These are phyloP conservation scores for Penicillium sp. DNA, from an alignment of 2,329 filamentous ascomycete genomes.

Conservation along the genomic window DNA sequence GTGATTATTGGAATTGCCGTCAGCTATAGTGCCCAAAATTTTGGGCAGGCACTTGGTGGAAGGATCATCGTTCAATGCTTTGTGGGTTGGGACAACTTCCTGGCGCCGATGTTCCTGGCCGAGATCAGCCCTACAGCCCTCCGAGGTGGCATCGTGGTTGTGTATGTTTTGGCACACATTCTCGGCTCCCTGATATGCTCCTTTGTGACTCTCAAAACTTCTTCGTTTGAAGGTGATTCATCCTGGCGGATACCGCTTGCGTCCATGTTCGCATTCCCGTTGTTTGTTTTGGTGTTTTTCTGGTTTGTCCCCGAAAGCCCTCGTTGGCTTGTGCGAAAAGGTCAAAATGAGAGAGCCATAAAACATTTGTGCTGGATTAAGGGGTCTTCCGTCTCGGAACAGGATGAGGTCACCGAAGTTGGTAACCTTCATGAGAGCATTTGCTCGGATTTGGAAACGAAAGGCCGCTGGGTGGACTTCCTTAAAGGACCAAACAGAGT, in stretches of 20 bases:
- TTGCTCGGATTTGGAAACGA: constrained; percentile 8
- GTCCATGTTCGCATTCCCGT: constrained; percentile 4
- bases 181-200: constrained; percentile 3
- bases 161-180: constrained; percentile 6
- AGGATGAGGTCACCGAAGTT: background rate
- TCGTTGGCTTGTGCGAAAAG: constrained; percentile 1
- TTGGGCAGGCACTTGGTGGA: constrained; percentile 16
- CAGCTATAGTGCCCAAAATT: constrained; percentile 13
- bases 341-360: background rate
- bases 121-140: constrained; percentile 17
- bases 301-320: constrained; percentile 6
- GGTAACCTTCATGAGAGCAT: constrained; percentile 8
- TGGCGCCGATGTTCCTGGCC: constrained; percentile 18
- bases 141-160: constrained; percentile 3
- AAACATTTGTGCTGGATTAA: constrained; percentile 5
- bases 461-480: constrained; percentile 15
- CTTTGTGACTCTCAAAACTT: background rate
- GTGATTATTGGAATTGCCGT: constrained; percentile 14
- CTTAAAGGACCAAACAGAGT: constrained; percentile 12
- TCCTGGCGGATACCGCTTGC: constrained; percentile 3
- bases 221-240: constrained; percentile 1
- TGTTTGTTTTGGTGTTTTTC: constrained; percentile 1
- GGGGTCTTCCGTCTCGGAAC: background rate
- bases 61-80: constrained; percentile 18
- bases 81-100: constrained; percentile 21